Evolutionary conservation across 1,139 yeast genomes (phyloP), one percentile per base, ranked within the genome.

Genomic region (Debaryomycetaceae sp.): DNA sequence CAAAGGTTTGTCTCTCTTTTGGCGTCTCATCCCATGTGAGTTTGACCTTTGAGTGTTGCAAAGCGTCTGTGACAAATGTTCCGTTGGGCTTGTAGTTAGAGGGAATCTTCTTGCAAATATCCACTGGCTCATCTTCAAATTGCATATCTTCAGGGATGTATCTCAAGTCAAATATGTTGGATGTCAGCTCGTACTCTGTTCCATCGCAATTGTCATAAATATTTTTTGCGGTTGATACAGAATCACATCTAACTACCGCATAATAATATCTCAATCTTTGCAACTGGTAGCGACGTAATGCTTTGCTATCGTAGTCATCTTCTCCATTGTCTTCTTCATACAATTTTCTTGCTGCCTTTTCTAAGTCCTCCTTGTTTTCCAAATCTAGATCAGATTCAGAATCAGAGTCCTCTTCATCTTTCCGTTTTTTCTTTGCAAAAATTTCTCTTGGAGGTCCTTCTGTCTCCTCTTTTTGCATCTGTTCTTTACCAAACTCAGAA

Each of bases 21-120:
- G 98, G 98, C 0, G 98, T 94, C 63, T 92, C 98, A 62, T 94
- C 99, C 98, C 98, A 91, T 0, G 97, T 89, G 48, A 91, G 73
- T 57, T 87, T 87, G 36, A 91, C 97, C 55, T 88, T 89, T 11
- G 96, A 88, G 58, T 88, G 96, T 57, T 89, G 96, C 43, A 91
- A 73, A 0, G 97, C 97, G 62, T 87, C 96, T 2, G 97, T 94
- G 29, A 87, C 87, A 63, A 92, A 94, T 3, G 65, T 57, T 9
- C 82, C 75, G 40, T 71, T 73, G n/a, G 98, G 98, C 51, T 79
- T 82, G 61, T 92, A 94, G 38, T 78, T 78, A 4, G 81, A 69
- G 2, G 98, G 96, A 16, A 89, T 70, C 47, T 78, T 75, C 19
- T 68, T 66, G 63, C 98, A 88, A 33, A 60, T 58, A 53, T 92